Evolutionary conservation across 2,329 filamentous ascomycete genomes (phyloP).

Genomic region (Aaosphaeria arxii): DNA sequence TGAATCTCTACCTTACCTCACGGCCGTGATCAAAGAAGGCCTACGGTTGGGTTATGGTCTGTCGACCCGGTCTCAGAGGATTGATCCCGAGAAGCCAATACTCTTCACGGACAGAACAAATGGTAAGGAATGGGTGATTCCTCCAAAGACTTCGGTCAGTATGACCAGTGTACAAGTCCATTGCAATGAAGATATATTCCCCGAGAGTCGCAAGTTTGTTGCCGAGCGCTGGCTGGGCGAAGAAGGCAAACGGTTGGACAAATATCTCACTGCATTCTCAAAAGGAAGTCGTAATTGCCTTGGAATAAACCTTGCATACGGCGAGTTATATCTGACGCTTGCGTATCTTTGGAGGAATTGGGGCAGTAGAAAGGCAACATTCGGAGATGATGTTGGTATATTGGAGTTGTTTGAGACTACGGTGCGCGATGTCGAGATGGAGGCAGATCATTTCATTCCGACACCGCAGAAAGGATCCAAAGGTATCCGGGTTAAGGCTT

Average conservation of each 20-base stretch:
- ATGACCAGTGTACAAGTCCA: constrained; percentile 17
- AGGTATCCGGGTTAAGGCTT: neutral
- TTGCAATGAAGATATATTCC: constrained; percentile 15
- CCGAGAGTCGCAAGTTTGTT: constrained; percentile 5
- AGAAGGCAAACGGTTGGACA: constrained; percentile 4
- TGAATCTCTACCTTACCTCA: constrained; percentile 2
- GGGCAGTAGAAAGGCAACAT: neutral
- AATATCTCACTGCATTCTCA: constrained; percentile 13
- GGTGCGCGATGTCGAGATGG: neutral
- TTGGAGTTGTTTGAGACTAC: neutral
- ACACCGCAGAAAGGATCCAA: neutral
- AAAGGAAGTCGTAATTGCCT: constrained; percentile 14
- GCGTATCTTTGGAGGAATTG: neutral
- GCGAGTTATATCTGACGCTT: constrained; percentile 1
- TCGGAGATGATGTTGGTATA: neutral
- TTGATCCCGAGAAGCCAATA: constrained; percentile 8
- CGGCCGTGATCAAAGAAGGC: constrained; percentile 2
- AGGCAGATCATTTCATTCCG: constrained; percentile 1
- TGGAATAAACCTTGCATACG: constrained; percentile 6
- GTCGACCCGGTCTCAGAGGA: constrained; percentile 6
- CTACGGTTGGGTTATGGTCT: constrained; percentile 18
- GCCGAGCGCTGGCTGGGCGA: constrained; percentile 21
- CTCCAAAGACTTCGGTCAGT: constrained; percentile 15
- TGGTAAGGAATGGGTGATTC: constrained; percentile 3
- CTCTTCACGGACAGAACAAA: neutral